These are phyloP conservation scores for Colletotrichum spaethianum DNA, from an alignment of 2,329 filamentous ascomycete species.

Conservation along the genomic window DNA sequence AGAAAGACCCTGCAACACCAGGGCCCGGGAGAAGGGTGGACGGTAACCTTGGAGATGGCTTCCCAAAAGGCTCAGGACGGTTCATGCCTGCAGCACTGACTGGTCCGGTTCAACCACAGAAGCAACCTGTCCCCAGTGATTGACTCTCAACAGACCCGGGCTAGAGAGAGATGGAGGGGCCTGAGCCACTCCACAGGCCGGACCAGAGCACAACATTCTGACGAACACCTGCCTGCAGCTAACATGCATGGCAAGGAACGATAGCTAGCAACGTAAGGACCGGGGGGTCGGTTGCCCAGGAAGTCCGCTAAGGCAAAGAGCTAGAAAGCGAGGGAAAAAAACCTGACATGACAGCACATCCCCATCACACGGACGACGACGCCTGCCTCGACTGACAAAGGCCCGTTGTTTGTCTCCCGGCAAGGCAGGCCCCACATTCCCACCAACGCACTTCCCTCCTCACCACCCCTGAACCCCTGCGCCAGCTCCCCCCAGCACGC, in stretches of 20 bases:
- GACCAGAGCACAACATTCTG: slow-evolving; percentile 28
- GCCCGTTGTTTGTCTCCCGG: slow-evolving; percentile 10
- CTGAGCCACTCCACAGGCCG: slow-evolving; percentile 32
- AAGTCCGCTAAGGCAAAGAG: slow-evolving; percentile 15
- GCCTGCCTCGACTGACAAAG: slow-evolving; percentile 21
- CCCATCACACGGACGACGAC: slow-evolving; percentile 32
- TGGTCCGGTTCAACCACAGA: slow-evolving; percentile 11
- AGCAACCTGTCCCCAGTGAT: slow-evolving; percentile 19
- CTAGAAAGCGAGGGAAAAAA: slow-evolving; percentile 10
- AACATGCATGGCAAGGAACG: not conserved
- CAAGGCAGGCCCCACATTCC: slow-evolving; percentile 18
- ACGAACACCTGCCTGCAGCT: slow-evolving; percentile 2
- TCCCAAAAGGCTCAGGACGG: slow-evolving; percentile 3
- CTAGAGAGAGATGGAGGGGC: slow-evolving; percentile 11
- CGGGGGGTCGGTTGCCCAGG: slow-evolving; percentile 31
- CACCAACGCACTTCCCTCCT: slow-evolving; percentile 27
- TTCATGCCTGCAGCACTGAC: slow-evolving; percentile 29
- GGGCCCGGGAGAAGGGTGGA: slow-evolving; percentile 8
- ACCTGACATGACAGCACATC: slow-evolving; percentile 32
- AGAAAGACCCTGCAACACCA: slow-evolving; percentile 26
- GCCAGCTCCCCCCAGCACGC: slow-evolving; percentile 19
- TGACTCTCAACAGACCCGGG: slow-evolving; percentile 20
- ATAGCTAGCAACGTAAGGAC: slow-evolving; percentile 48
- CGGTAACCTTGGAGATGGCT: slow-evolving; percentile 39
- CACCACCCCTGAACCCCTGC: slow-evolving; percentile 37